Percentiles rank a stretch among this genome's conserved stretches.
phyloP scores from a whole-genome alignment of 164 flowering plant species.

The Macadamia tetraphylla region DNA sequence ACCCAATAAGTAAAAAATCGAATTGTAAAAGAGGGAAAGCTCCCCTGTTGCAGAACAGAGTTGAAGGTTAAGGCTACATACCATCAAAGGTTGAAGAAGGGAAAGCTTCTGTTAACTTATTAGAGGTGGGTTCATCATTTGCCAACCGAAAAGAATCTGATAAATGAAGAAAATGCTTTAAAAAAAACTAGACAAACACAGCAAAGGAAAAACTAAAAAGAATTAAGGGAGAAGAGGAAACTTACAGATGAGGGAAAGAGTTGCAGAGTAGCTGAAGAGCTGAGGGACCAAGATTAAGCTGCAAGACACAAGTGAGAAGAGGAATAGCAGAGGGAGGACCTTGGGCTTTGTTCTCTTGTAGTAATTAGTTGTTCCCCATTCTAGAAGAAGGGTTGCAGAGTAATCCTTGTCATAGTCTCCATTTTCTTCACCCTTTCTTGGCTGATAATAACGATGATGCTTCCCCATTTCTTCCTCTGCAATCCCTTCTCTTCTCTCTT shows the following conservation, averaged over 20 bases:
- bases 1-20: too few relatives aligned
- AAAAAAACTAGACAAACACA: conserved; percentile 4
- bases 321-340: conserved; percentile 43
- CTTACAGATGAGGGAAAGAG: conserved; percentile 42
- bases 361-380: conserved; percentile 23
- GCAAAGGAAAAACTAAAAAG: neutral
- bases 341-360: conserved; percentile 49
- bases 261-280: conserved; percentile 24
- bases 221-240: neutral
- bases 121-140: conserved; percentile 18
- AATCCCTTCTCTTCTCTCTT: neutral
- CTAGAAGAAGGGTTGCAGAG: conserved; percentile 22
- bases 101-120: conserved; percentile 16
- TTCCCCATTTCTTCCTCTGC: conserved; percentile 34
- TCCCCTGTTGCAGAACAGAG: conserved; percentile 58
- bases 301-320: conserved; percentile 52
- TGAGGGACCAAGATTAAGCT: conserved; percentile 40
- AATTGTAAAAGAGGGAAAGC: conserved; percentile 12
- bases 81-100: conserved; percentile 50
- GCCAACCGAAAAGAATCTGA: conserved; percentile 43
- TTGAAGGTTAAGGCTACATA: conserved; percentile 9
- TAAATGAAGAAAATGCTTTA: neutral
- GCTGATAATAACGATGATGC: conserved; percentile 35
- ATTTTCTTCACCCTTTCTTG: conserved; percentile 20
- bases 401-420: conserved; percentile 22